Conservation (phyloP, 495 filamentous ascomycete species). For the Xylaria telfairii region DNA sequence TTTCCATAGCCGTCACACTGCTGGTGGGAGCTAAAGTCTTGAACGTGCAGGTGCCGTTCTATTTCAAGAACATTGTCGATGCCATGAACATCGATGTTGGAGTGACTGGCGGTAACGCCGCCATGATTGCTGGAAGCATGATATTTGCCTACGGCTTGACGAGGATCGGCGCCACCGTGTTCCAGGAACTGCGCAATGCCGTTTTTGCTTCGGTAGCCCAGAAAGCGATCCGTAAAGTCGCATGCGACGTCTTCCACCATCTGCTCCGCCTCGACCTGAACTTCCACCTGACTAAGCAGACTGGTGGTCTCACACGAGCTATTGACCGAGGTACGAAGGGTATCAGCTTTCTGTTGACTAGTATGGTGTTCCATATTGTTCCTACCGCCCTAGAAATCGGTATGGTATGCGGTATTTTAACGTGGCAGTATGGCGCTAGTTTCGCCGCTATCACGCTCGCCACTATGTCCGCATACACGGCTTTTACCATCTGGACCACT, state of each 20-base stretch:
- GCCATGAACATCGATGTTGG: slow-evolving; percentile 95
- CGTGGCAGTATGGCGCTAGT: slow-evolving; percentile 89
- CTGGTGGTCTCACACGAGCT: slow-evolving; percentile 89
- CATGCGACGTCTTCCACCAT: slow-evolving; percentile 90
- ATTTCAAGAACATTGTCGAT: slow-evolving; percentile 97
- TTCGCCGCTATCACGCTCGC: slow-evolving; percentile 90
- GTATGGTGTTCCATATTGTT: slow-evolving; percentile 98
- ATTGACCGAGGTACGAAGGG: slow-evolving; percentile 98
- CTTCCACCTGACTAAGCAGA: slow-evolving; percentile 93
- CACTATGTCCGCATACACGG: slow-evolving; percentile 93
- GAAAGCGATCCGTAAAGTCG: slow-evolving; percentile 91
- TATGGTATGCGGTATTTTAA: slow-evolving; percentile 92
- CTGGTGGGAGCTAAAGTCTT: slow-evolving; percentile 91
- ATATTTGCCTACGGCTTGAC: slow-evolving; percentile 91
- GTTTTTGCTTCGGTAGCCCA: slow-evolving; percentile 97
- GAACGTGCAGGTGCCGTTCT: slow-evolving; percentile 98
- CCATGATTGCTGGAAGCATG: slow-evolving; percentile 87
- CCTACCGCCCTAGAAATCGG: slow-evolving; percentile 93
- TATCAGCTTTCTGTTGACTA: slow-evolving; percentile 94
- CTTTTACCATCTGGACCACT: slow-evolving; percentile 93
- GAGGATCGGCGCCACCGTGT: slow-evolving; percentile 82
- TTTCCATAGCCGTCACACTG: slow-evolving; percentile 78
- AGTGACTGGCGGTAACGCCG: slow-evolving; percentile 80
- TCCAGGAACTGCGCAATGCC: slow-evolving; percentile 92
- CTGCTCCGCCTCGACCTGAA: slow-evolving; percentile 85